Percentiles rank a stretch among this genome's conserved stretches.
Evolutionary conservation across 2,329 filamentous ascomycete genomes (phyloP).

Genomic region (Verticillium nubilum): DNA sequence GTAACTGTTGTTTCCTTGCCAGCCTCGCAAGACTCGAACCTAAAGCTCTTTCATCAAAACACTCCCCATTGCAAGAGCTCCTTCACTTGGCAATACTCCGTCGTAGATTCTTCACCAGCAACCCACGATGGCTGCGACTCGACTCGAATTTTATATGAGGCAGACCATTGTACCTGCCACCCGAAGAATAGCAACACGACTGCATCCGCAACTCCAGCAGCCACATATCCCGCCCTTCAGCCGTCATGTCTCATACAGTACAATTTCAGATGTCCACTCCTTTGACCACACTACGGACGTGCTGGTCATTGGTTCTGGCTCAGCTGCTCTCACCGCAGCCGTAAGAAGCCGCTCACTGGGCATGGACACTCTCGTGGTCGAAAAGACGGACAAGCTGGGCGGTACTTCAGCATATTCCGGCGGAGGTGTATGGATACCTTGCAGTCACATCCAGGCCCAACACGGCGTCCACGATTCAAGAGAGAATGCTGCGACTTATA

Average conservation of each 20-base stretch:
- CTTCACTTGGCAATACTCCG: no score
- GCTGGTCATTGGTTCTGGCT: slow-evolving; percentile 26
- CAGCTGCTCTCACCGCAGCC: slow-evolving; percentile 23
- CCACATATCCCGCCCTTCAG: neutral
- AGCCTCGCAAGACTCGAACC: no score
- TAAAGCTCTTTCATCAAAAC: no score
- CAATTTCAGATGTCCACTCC: neutral
- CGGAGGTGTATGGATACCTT: slow-evolving; percentile 27
- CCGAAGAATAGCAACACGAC: no score
- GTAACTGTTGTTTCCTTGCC: no score
- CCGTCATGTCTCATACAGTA: neutral
- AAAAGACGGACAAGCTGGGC: slow-evolving; percentile 25
- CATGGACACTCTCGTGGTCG: slow-evolving; percentile 20
- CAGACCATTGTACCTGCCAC: no score
- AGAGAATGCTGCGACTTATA: slow-evolving; percentile 19
- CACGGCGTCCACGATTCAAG: slow-evolving; percentile 17
- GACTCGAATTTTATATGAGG: no score
- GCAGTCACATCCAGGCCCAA: slow-evolving; percentile 17
- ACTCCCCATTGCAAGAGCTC: no score
- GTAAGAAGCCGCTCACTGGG: slow-evolving; percentile 18
- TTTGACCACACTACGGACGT: slow-evolving; percentile 1
- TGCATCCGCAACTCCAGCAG: neutral
- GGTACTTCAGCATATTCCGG: slow-evolving; percentile 28
- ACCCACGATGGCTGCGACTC: no score
- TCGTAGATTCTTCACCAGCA: no score